Base-by-base conservation (phyloP, 192 early-diverging fungal species). In the Coemansia sp. region DNA sequence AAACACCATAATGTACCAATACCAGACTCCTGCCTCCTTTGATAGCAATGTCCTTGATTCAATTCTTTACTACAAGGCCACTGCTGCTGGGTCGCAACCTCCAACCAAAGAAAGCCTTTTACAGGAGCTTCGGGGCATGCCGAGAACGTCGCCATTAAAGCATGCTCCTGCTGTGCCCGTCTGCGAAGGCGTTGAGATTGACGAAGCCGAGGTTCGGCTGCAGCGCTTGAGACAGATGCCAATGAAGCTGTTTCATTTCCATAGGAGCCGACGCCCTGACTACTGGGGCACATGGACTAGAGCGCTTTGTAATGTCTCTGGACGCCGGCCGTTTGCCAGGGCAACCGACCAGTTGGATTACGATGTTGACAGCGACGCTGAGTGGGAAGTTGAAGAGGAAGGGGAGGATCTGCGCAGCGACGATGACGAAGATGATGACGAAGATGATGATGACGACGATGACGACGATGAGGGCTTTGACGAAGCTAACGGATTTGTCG, bases 401-500 rank as follows among this genome's bases (percentile, higher is more conserved):
- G 95, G 95, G 18, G 95, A 97, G 65, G 93, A 95, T 52, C 79
- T 91, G 13, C 84, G 81, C 47, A 90, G 87, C 72, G 91, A 91
- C 67, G 93, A 94, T 37, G 91, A 92, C 6, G 85, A 85, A 6
- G 71, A 67, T 11, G 71, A 88, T 3, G 89, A 88, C 16, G 88
- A 61, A 9, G 71, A 74, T 11, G 67, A 68, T 19, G 72, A 72
- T 10, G 72, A 75, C 21, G 81, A 82, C n/a, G 78, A 73, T 12
- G 78, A 75, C 9, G 72, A 83, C 19, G 77, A 90, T 77, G 87
- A 90, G 22, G 91, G 85, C 13, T 94, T 92, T 89, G 79, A 94
- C 36, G 93, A 93, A 8, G 91, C 92, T n/a, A 87, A 91, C 71
- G 92, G 91, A 3, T 96, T 94, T 82, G 77, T 96, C 3, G 93